phyloP scores from a whole-genome alignment of 2,329 filamentous ascomycete species.

The Waltergamsia citrina region DNA sequence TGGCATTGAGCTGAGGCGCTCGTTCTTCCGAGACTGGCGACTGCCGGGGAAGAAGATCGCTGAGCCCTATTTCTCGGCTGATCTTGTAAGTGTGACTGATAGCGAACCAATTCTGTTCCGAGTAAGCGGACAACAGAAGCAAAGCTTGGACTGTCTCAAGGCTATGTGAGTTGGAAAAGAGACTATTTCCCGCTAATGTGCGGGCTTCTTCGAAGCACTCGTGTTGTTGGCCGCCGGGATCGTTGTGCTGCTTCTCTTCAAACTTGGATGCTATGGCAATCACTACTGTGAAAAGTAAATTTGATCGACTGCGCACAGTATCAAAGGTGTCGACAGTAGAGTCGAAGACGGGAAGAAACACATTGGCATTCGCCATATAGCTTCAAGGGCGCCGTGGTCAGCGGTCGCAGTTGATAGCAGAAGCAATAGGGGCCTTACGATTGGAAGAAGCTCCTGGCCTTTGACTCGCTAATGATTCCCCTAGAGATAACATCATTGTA shows the following conservation, averaged over 20 bases:
- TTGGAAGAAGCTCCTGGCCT: not conserved
- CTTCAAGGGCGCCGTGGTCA: not conserved
- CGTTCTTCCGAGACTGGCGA: not conserved
- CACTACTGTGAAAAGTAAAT: not conserved
- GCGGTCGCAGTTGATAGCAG: too few relatives aligned
- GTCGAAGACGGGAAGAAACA: slow-evolving; percentile 1
- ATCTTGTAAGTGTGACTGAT: slow-evolving; percentile 1
- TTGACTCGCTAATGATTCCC: not conserved
- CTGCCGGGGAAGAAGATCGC: not conserved
- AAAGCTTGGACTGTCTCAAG: not conserved
- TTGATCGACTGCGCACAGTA: not conserved
- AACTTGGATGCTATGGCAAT: not conserved
- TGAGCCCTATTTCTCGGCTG: not conserved
- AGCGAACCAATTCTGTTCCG: slow-evolving; percentile 1
- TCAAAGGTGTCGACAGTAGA: slow-evolving; percentile 1
- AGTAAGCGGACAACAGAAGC: not conserved
- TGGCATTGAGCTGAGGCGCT: too few relatives aligned
- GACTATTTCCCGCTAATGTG: not conserved
- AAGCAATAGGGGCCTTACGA: not conserved
- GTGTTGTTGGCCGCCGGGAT: not conserved
- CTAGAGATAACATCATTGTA: slow-evolving; percentile 1
- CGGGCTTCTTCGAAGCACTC: not conserved
- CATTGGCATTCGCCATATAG: slow-evolving; percentile 1
- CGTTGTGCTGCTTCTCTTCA: not conserved
- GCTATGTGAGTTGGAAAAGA: not conserved